These are phyloP conservation scores for Kodamaea sp. DNA, from an alignment of 1,139 yeast genomes.

Conservation along the genomic window DNA sequence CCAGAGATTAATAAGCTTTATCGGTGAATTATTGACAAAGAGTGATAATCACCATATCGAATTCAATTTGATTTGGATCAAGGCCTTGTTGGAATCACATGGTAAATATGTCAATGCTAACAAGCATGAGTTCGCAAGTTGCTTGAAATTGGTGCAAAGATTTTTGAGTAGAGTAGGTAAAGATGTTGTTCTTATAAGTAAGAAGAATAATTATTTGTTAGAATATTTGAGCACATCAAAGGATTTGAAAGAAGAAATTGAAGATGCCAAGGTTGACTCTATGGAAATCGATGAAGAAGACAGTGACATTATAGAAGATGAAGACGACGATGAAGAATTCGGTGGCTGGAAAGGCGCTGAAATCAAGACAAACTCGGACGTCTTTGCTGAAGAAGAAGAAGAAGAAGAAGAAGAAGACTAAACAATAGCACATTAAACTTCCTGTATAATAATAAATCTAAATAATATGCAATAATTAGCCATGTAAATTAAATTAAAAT, in stretches of 20 bases:
- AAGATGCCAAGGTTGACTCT: slow-evolving; percentile 14
- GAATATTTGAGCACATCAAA: slow-evolving; percentile 32
- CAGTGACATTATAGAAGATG: slow-evolving; percentile 4
- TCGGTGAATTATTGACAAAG: slow-evolving; percentile 60
- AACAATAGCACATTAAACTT: slow-evolving; percentile 1
- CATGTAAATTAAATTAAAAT: background rate
- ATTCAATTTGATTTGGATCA: slow-evolving; percentile 79
- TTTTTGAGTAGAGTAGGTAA: slow-evolving; percentile 72
- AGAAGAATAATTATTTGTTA: slow-evolving; percentile 53
- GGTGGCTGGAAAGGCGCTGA: slow-evolving; percentile 7
- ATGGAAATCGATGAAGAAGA: slow-evolving; percentile 13
- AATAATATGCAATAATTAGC: background rate
- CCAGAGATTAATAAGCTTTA: slow-evolving; percentile 60
- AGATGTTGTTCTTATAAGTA: slow-evolving; percentile 58
- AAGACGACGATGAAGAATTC: slow-evolving; percentile 14
- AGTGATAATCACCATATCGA: slow-evolving; percentile 80
- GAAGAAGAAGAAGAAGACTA: slow-evolving; percentile 19
- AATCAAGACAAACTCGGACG: slow-evolving; percentile 2
- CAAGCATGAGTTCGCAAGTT: slow-evolving; percentile 61
- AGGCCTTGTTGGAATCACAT: slow-evolving; percentile 61
- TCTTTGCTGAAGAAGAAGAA: slow-evolving; percentile 16
- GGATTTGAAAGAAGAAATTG: slow-evolving; percentile 16
- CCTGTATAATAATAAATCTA: background rate
- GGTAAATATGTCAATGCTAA: slow-evolving; percentile 69
- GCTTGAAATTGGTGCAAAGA: slow-evolving; percentile 70